Evolutionary conservation across 345 rosid species (phyloP), one percentile per base, ranked within the genome.

Genomic region (Eucalyptus erythrocorys): DNA sequence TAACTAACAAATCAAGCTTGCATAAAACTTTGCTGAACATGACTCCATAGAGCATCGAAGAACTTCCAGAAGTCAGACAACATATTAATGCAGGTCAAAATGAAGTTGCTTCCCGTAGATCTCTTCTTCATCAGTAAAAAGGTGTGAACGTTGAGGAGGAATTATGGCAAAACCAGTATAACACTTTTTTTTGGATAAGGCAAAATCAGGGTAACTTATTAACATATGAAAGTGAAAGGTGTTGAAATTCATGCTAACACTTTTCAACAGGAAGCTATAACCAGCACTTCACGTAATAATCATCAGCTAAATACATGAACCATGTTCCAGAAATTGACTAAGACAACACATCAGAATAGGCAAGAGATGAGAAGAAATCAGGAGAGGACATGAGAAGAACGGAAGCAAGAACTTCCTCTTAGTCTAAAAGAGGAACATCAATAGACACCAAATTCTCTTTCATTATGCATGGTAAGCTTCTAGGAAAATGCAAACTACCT

Each of bases 401-500:
- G 5, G 47, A 14, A 40, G 47, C 15, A 76, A 76, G 45, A 40
- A 40, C 9, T 76, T 76, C 76, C 34, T 64, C 30, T 76, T 10
- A 76, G 84, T 40, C 47, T 42, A 40, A 37, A 76, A 37, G 47
- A 40, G 84, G 30, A 40, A 40, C 45, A 76, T 76, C 82, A 76
- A 76, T 21, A 76, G 45, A 76, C 82, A 76, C 47, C 82, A 21
- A 21, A 22, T 21, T 37, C 82, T 76, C 82, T 76, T 76, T 76
- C 15, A 76, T 40, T 40, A 76, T 3, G 84, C 47, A 40, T 10
- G 15, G 84, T 76, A 76, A 10, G 84, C 15, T 87, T 50, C 57
- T 12, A 14, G 26, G 42, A 50, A 87, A 79, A 45, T 27, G 53
- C 37, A 6, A 32, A 42, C 12, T 90, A 96, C 99, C 99, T 98